Percentiles rank a stretch among this genome's conserved stretches.
These are phyloP conservation scores for Didymella pinodella DNA, from an alignment of 2,329 filamentous ascomycete species.

Conservation along the genomic window DNA sequence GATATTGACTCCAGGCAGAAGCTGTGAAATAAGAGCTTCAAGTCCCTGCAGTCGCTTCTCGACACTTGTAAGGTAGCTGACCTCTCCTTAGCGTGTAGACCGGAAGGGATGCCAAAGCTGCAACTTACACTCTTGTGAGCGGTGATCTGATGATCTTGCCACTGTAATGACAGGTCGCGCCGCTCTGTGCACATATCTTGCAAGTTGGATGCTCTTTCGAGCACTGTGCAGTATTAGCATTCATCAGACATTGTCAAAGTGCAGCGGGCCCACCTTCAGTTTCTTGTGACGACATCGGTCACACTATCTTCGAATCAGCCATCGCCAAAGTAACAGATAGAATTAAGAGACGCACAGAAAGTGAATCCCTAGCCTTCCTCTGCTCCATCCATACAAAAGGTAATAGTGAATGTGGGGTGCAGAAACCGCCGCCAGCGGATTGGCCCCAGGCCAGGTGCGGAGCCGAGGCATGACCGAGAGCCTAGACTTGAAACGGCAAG, in stretches of 20 bases:
- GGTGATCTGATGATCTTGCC: constrained; percentile 37
- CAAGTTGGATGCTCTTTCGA: constrained; percentile 37
- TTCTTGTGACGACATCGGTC: constrained; percentile 39
- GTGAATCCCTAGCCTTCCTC: constrained; percentile 28
- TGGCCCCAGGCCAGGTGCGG: neutral
- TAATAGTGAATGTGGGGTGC: constrained; percentile 14
- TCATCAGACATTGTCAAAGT: neutral
- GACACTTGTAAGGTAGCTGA: constrained; percentile 33
- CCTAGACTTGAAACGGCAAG: neutral
- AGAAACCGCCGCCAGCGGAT: constrained; percentile 2
- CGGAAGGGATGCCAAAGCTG: too few species aligned
- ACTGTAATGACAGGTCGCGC: constrained; percentile 34
- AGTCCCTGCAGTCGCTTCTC: constrained; percentile 33
- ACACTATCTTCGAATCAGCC: constrained; percentile 26
- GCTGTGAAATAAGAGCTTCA: constrained; percentile 30
- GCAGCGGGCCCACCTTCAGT: constrained; percentile 23
- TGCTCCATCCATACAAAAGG: constrained; percentile 36
- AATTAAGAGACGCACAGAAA: constrained; percentile 22
- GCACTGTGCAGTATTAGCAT: constrained; percentile 22
- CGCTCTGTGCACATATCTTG: constrained; percentile 30
- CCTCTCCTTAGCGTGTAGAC: neutral
- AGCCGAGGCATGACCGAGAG: constrained; percentile 5
- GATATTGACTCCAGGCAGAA: constrained; percentile 33
- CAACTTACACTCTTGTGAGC: constrained; percentile 30
- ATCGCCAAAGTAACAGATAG: neutral